phyloP scores from a whole-genome alignment of 2,329 filamentous ascomycete genomes.

The Aschersonia sp. region DNA sequence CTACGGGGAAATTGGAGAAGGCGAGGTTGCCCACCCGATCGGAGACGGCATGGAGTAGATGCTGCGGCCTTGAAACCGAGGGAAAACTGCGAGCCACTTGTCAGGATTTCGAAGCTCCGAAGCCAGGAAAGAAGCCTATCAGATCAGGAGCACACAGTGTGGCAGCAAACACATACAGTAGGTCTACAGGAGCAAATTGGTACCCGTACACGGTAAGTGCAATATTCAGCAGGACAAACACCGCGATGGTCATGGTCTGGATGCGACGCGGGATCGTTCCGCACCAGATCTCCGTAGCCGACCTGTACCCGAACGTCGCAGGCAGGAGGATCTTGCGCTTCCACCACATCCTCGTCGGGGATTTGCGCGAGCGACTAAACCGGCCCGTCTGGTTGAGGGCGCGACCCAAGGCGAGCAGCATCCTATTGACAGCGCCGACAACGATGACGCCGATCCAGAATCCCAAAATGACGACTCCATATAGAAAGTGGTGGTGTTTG shows the following conservation, averaged over 20 bases:
- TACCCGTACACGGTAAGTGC: slow-evolving; percentile 22
- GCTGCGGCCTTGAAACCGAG: slow-evolving; percentile 12
- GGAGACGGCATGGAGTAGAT: slow-evolving; percentile 38
- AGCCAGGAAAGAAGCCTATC: neutral
- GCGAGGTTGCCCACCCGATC: slow-evolving; percentile 52
- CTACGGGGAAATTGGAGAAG: slow-evolving; percentile 46
- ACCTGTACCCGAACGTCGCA: slow-evolving; percentile 27
- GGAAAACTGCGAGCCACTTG: neutral
- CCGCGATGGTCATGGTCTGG: slow-evolving; percentile 24
- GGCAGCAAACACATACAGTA: slow-evolving; percentile 19
- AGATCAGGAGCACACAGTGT: neutral
- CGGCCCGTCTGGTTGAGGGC: neutral
- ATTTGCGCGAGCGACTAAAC: neutral
- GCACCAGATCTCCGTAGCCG: slow-evolving; percentile 28
- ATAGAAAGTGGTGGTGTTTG: slow-evolving; percentile 17
- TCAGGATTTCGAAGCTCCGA: neutral
- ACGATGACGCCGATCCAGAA: slow-evolving; percentile 26
- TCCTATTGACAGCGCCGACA: slow-evolving; percentile 19
- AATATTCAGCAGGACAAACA: slow-evolving; percentile 24
- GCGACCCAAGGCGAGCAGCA: slow-evolving; percentile 6
- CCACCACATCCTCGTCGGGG: slow-evolving; percentile 11
- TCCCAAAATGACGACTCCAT: slow-evolving; percentile 20
- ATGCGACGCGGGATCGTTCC: slow-evolving; percentile 28
- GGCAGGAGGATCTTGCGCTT: slow-evolving; percentile 20
- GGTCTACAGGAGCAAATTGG: slow-evolving; percentile 19